Conservation (phyloP, 495 filamentous ascomycete genomes). For the Ascodesmis nigricans region DNA sequence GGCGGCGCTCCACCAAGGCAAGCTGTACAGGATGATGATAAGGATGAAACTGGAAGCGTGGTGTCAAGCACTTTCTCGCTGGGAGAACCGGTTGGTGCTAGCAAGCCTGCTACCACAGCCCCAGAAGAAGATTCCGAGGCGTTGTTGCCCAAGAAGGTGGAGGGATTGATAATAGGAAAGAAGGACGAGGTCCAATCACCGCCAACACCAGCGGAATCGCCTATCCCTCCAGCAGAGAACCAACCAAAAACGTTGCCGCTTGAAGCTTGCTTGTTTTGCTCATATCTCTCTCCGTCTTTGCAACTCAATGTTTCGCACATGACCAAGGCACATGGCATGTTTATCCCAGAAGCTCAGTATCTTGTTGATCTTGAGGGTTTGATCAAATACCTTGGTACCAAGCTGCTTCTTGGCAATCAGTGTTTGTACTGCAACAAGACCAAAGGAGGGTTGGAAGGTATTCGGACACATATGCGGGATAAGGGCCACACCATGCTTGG, state of each 20-base stretch:
- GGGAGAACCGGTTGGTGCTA: constrained; percentile 59
- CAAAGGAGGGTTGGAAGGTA: constrained; percentile 46
- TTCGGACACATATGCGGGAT: constrained; percentile 91
- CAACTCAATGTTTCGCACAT: constrained; percentile 65
- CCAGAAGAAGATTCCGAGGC: constrained; percentile 29
- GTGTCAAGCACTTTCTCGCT: constrained; percentile 82
- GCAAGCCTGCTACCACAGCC: no score
- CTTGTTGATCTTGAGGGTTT: constrained; percentile 64
- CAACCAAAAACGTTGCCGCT: constrained; percentile 27
- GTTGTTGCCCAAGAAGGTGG: constrained; percentile 38
- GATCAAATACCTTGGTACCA: constrained; percentile 49
- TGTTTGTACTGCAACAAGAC: constrained; percentile 68
- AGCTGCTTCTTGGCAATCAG: constrained; percentile 51
- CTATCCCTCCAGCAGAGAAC: constrained; percentile 6
- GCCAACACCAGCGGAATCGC: constrained; percentile 18
- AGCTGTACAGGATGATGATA: constrained; percentile 23
- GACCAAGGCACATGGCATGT: constrained; percentile 82
- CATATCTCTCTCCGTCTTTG: constrained; percentile 48
- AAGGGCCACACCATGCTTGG: constrained; percentile 92
- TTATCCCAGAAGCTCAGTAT: constrained; percentile 72
- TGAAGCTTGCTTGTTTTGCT: constrained; percentile 75
- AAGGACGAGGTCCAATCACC: no score
- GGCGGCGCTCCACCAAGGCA: constrained; percentile 20
- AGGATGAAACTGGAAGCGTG: constrained; percentile 62
- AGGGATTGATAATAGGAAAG: constrained; percentile 47